Evolutionary conservation across 2,329 filamentous ascomycete species (phyloP), one percentile per base, ranked within the genome.

Genomic region (Phialophora macrospora): DNA sequence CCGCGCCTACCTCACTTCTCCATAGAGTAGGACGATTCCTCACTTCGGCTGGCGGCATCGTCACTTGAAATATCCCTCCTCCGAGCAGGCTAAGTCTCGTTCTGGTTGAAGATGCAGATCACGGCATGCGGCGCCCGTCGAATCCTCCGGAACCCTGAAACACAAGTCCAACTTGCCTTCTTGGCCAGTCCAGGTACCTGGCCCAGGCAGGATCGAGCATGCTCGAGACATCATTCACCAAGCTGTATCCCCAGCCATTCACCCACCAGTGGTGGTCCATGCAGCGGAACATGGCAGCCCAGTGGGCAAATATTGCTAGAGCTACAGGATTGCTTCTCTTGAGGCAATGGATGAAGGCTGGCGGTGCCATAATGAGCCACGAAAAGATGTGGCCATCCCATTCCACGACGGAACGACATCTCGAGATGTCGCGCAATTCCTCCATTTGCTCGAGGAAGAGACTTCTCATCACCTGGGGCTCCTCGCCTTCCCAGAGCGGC

Each of bases 201-300:
- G 56, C 49, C 71, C 70, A 72, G 28, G 60, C 32, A 41, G 65
- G 63, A 62, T 71, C 71, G 5, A 72, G 62, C 46, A 70, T 62
- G 60, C 60, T 59, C 3, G 68, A 69, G n/a, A 71, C 64, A 55
- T 71, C 71, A 32, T 64, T 55, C 3, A 72, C 70, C 44, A 72
- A 62, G 26, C 62, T 70, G 61, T 71, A 69, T n/a, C 68, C 66
- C 71, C 71, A 72, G 26, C 71, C 71, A 8, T 65, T 65, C 11
- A 70, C 71, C 71, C 71, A 72, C 71, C 71, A 72, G 41, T 71
- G 67, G 62, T 72, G 71, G 60, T 72, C 71, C 64, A 72, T 71
- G 58, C 70, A 71, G 14, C 68, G 60, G 44, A 72, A 70, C 44
- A 62, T 66, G 7, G 68, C 71, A 24, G 70, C 68, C 71, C 71